These are phyloP conservation scores for Blastobotrys illinoisensis DNA, from an alignment of 1,139 yeast species.

Conservation along the genomic window DNA sequence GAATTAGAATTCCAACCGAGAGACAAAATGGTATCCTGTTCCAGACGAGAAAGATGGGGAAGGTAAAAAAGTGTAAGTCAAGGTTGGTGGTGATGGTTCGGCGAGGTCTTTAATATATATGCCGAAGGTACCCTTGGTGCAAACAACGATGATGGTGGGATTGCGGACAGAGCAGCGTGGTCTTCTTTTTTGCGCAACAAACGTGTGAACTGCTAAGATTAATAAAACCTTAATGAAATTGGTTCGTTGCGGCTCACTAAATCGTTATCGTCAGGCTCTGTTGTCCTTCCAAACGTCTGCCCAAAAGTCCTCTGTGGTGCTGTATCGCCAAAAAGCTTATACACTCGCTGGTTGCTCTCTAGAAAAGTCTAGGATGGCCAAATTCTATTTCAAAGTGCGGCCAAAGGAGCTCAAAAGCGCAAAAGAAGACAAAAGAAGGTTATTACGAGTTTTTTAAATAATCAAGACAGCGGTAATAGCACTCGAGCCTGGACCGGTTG, in stretches of 20 bases:
- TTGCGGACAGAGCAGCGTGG: not conserved
- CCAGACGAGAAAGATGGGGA: not conserved
- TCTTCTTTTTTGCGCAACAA: no score
- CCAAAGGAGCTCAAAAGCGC: not conserved
- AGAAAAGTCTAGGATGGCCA: not conserved
- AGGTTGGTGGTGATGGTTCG: not conserved
- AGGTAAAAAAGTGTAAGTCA: not conserved
- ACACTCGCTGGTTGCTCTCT: not conserved
- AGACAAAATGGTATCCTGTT: not conserved
- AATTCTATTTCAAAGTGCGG: not conserved
- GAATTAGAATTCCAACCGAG: not conserved
- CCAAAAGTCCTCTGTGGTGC: not conserved
- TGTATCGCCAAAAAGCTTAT: not conserved
- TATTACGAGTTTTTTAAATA: constrained; percentile 1
- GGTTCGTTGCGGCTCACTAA: not conserved
- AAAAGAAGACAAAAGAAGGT: not conserved
- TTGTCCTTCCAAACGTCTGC: not conserved
- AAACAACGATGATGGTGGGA: not conserved
- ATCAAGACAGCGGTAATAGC: not conserved
- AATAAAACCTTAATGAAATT: not conserved
- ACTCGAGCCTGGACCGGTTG: not conserved
- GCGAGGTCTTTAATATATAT: not conserved
- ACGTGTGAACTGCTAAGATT: not conserved
- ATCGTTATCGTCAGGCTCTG: no score
- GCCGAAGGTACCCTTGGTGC: not conserved